Evolutionary conservation across 305 asterid genomes (phyloP), one percentile per base, ranked within the genome.

Genomic region (Caryopteris hybrid): DNA sequence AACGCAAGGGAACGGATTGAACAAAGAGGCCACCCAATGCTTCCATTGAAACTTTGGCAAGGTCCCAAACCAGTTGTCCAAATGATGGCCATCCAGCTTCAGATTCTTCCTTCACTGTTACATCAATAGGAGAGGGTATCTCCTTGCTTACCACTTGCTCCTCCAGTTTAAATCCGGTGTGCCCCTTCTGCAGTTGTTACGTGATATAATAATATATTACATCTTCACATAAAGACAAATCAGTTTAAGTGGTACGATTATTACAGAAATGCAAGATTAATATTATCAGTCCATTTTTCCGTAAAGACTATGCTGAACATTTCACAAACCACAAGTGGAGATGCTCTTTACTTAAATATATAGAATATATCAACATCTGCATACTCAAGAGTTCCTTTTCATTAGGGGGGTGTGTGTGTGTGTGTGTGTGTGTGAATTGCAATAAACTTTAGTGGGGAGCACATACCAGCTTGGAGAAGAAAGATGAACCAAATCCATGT

Each of bases 51-150:
- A 89, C 74, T 70, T 87, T 89, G 65, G 82, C 77, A 36, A 94
- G 81, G 81, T 91, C 97, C 77, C 78, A 70, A 4, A 89, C 20
- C 5, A 94, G 85, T 81, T 91, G 97, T 48, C 93, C 93, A 8
- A 94, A 87, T 23, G 96, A 91, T 6, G 97, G 96, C 96, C 97
- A 91, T 18, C 84, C 91, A 25, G 90, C 86, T 83, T 74, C 95
- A 17, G 81, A 81, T 62, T 85, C 96, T 11, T 83, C 92, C 77
- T 86, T 87, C 55, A 61, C 68, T 14, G 80, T 64, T 66, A 72
- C 79, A 21, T 66, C 80, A 31, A 72, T 47, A 8, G 88, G 86
- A 51, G 78, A 18, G 0, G 84, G 82, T 61, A 66, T 77, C 76
- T 79, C 83, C 74, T 85, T 82, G 72, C 71, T 80, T 63, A 61